These are phyloP conservation scores for Eragrostis nindensis DNA, from an alignment of 176 grass and related monocot genomes.

Conservation along the genomic window DNA sequence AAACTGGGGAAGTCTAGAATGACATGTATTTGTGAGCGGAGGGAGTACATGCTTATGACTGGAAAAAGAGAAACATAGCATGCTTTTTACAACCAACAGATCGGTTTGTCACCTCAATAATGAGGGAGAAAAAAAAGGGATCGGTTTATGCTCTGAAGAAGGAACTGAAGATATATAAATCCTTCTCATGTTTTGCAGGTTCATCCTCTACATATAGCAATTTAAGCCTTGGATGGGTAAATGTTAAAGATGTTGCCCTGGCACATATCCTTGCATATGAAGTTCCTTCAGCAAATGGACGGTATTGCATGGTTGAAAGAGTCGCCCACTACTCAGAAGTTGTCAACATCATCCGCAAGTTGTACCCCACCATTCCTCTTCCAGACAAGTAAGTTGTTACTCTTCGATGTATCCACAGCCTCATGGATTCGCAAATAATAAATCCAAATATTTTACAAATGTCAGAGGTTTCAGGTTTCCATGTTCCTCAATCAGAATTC, in stretches of 20 bases:
- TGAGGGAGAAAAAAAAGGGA: no score
- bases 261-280: slow-evolving; percentile 64
- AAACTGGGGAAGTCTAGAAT: no score
- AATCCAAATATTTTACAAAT: background rate
- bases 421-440: background rate
- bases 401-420: background rate
- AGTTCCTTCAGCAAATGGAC: slow-evolving; percentile 50
- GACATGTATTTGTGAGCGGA: no score
- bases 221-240: slow-evolving; percentile 45
- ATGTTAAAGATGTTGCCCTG: slow-evolving; percentile 65
- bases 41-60: slow-evolving; percentile 15
- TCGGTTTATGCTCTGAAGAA: background rate
- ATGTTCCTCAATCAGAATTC: background rate
- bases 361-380: slow-evolving; percentile 40
- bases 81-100: background rate
- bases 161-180: background rate
- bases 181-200: slow-evolving; percentile 37
- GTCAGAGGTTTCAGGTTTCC: background rate
- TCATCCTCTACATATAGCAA: slow-evolving; percentile 55
- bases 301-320: slow-evolving; percentile 66
- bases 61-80: background rate
- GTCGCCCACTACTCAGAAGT: slow-evolving; percentile 48
- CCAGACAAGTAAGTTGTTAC: slow-evolving; percentile 51
- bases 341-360: slow-evolving; percentile 38
- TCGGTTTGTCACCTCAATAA: background rate